Evolutionary conservation across 495 filamentous ascomycete genomes (phyloP).

Genomic region (Penicillium cataractarum): DNA sequence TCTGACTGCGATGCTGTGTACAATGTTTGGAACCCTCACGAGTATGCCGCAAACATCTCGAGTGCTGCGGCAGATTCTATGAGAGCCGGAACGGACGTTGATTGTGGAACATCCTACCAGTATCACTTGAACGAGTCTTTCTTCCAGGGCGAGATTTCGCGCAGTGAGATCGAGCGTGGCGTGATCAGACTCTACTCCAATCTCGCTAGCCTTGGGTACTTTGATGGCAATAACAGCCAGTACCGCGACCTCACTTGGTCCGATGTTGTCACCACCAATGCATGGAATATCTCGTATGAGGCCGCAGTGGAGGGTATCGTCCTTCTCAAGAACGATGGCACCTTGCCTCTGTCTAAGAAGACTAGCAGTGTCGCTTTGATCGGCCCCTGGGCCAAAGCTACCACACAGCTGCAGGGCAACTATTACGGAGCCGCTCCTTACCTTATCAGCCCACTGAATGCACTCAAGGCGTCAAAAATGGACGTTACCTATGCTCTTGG

Average conservation of each 20-base stretch:
- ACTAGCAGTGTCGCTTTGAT: conserved; percentile 56
- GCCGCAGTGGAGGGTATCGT: conserved; percentile 63
- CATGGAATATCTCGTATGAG: conserved; percentile 58
- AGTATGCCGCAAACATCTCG: conserved; percentile 49
- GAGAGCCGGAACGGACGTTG: conserved; percentile 63
- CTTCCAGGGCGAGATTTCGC: conserved; percentile 50
- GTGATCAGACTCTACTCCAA: conserved; percentile 59
- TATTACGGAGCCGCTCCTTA: conserved; percentile 62
- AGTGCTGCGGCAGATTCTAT: conserved; percentile 56
- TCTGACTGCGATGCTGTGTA: conserved; percentile 62
- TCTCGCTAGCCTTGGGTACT: conserved; percentile 61
- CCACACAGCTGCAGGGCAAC: conserved; percentile 62
- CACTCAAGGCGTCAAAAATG: conserved; percentile 43
- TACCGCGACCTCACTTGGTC: conserved; percentile 58
- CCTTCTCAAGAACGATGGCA: conserved; percentile 64
- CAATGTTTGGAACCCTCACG: conserved; percentile 60
- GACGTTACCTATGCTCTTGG: conserved; percentile 54
- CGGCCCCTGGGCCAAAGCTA: conserved; percentile 63
- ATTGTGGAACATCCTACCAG: conserved; percentile 63
- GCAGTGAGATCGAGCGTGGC: conserved; percentile 54
- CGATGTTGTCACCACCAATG: conserved; percentile 54
- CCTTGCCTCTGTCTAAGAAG: conserved; percentile 50
- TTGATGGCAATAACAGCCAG: conserved; percentile 50
- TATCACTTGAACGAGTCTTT: conserved; percentile 52
- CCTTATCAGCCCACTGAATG: conserved; percentile 55